A percentile compares a stretch with the other conserved stretches of the same genome.
These are phyloP conservation scores for Aspergillus udagawae DNA, from an alignment of 2,329 filamentous ascomycete species.

Conservation along the genomic window DNA sequence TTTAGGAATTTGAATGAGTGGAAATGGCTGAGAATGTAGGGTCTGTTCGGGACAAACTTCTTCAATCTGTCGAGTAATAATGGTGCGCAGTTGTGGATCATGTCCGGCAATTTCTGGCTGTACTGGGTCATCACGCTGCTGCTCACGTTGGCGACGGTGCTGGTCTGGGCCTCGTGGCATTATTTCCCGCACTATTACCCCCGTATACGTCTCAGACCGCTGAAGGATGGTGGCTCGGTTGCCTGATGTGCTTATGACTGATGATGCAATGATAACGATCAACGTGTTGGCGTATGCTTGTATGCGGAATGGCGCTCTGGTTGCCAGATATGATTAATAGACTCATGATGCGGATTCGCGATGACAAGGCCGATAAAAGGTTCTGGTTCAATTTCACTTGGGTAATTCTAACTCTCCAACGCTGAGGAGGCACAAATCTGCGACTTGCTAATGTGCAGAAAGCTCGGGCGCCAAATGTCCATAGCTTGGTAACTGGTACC, in stretches of 20 bases:
- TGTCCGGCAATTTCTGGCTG: constrained; percentile 27
- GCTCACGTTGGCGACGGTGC: constrained; percentile 23
- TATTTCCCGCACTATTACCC: neutral
- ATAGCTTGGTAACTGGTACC: neutral
- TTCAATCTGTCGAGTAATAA: constrained; percentile 23
- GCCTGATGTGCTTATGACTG: neutral
- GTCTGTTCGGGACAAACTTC: constrained; percentile 34
- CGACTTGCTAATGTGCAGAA: neutral
- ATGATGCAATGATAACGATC: neutral
- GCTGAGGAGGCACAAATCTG: too few species aligned
- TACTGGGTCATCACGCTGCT: constrained; percentile 30
- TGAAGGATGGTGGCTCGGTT: neutral
- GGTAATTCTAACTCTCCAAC: neutral
- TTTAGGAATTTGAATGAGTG: neutral
- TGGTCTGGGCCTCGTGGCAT: constrained; percentile 23
- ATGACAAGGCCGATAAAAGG: neutral
- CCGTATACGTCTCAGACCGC: neutral
- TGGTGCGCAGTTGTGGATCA: constrained; percentile 17
- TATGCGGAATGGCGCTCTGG: neutral
- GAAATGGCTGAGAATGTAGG: constrained; percentile 10
- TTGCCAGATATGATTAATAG: neutral
- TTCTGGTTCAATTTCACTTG: neutral
- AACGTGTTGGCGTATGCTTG: neutral
- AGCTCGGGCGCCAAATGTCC: neutral
- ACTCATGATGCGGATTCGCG: neutral